Base-by-base conservation (phyloP, 1,284 basidiomycete species). In the Leccinum brunneo-olivaceum region DNA sequence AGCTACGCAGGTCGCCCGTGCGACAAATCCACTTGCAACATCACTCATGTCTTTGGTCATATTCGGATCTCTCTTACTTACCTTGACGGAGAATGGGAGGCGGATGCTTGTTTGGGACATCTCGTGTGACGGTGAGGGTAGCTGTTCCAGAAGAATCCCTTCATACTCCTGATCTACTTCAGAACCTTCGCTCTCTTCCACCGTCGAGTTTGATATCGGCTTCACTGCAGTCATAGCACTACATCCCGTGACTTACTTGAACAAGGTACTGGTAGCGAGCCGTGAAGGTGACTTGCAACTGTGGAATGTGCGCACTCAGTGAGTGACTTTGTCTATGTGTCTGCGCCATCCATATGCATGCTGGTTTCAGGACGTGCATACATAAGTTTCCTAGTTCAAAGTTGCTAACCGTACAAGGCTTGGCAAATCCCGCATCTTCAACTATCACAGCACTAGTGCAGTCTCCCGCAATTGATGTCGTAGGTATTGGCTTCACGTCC, bases 201-300 rank as follows among this genome's bases (percentile, higher is more conserved):
- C 74, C 9, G 78, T 96, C 36, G 71, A 81, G 40, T 94, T 93
- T 53, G 81, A 86, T 33, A 57, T 73, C 11, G 81, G 74, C 5
- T 98, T 98, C 62, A 86, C 81, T 1, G 94, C 95, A 8, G 87
- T 81, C 9, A 76, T 74, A 15, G 67, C 97, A 23, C 72, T 97
- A 6, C 96, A 99, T 63, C 96, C 96, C 1, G 85, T 92, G 1
- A 98, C 96, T 4, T 98, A 98, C 65, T 67, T 99, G 43, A 98
- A 99, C 72, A 98, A 98, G 68, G 74, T 98, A 1, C 71, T 98
- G 1, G 77, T 98, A 8, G 84, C 84, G 1, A 90, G 89, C 52
- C 76, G 71, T 45, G 75, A 93, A 60, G 96, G 96, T 9, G 71
- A 72, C 41, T 66, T 98, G 54, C 88, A 95, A 51, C 67, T 99